These are phyloP conservation scores for Globisporangium middletonii DNA, from an alignment of 352 stramenopile species.

Conservation along the genomic window DNA sequence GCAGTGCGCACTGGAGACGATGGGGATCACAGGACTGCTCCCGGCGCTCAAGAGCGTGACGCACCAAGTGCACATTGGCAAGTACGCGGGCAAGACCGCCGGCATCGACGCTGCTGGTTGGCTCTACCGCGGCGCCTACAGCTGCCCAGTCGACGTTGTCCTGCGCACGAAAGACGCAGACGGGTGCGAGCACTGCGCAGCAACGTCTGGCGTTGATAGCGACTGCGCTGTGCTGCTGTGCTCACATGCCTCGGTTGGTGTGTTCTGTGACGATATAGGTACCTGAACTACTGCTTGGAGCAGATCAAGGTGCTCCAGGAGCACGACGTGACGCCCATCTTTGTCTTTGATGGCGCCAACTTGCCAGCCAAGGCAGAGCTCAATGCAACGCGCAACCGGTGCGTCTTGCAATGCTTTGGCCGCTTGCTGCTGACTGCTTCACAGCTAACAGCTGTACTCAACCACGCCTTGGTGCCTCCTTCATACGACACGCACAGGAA, in stretches of 20 bases:
- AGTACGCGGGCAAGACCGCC: conserved; percentile 67
- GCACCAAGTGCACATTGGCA: conserved; percentile 65
- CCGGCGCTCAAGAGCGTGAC: conserved; percentile 65
- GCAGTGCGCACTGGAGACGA: conserved; percentile 16
- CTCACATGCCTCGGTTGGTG: too few species aligned
- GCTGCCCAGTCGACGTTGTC: conserved; percentile 82
- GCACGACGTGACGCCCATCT: conserved; percentile 77
- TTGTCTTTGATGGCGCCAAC: conserved; percentile 93
- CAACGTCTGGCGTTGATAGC: neutral
- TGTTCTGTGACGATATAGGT: conserved; percentile 19
- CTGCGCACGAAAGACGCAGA: conserved; percentile 37
- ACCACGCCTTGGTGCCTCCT: neutral
- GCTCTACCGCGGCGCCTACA: conserved; percentile 90
- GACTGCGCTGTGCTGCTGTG: neutral
- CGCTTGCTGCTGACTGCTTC: neutral
- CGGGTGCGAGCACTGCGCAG: conserved; percentile 19
- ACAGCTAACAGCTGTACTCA: neutral
- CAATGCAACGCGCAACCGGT: conserved; percentile 47
- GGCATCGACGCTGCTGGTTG: conserved; percentile 70
- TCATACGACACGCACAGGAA: conserved; percentile 16
- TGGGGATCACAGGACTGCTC: conserved; percentile 69
- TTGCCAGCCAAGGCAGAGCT: conserved; percentile 83
- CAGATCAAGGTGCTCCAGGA: conserved; percentile 85
- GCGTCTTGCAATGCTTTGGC: neutral
- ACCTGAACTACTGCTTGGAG: conserved; percentile 85